phyloP scores from a whole-genome alignment of 225 moss, liverwort and hornwort species.

The Takakia lepidozioides region DNA sequence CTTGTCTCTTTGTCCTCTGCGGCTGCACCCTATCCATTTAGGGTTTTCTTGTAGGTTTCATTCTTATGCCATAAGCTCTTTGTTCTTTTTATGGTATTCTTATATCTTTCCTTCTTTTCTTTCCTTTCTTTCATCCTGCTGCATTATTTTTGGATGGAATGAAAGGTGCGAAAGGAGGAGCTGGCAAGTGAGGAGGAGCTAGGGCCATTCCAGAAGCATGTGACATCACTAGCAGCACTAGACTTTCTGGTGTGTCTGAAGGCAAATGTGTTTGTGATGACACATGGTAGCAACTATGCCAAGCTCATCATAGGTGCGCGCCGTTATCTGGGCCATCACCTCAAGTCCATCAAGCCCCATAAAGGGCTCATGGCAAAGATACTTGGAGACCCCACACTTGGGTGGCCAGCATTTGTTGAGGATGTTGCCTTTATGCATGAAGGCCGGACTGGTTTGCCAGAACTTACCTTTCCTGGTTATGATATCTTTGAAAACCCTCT shows the following conservation, averaged over 20 bases:
- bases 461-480: slow-evolving; percentile 30
- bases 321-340: slow-evolving; percentile 31
- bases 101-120: too few species aligned
- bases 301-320: slow-evolving; percentile 38
- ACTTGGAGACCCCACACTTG: slow-evolving; percentile 36
- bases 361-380: slow-evolving; percentile 37
- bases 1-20: too few species aligned
- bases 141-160: too few species aligned
- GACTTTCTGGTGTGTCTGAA: slow-evolving; percentile 49
- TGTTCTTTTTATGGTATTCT: too few species aligned
- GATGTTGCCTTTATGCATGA: slow-evolving; percentile 36
- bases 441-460: slow-evolving; percentile 40
- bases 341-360: slow-evolving; percentile 47
- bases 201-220: slow-evolving; percentile 37
- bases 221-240: slow-evolving; percentile 33
- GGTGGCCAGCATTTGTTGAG: slow-evolving; percentile 23
- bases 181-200: slow-evolving; percentile 39
- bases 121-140: too few species aligned
- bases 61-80: too few species aligned
- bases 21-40: not conserved
- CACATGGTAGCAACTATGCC: slow-evolving; percentile 58
- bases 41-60: not conserved
- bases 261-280: slow-evolving; percentile 50
- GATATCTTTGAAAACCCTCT: slow-evolving; percentile 59
- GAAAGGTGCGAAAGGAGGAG: slow-evolving; percentile 26